Base-by-base conservation (phyloP, 163 green algal genomes). In the Coccomyxa subellipsoidea region DNA sequence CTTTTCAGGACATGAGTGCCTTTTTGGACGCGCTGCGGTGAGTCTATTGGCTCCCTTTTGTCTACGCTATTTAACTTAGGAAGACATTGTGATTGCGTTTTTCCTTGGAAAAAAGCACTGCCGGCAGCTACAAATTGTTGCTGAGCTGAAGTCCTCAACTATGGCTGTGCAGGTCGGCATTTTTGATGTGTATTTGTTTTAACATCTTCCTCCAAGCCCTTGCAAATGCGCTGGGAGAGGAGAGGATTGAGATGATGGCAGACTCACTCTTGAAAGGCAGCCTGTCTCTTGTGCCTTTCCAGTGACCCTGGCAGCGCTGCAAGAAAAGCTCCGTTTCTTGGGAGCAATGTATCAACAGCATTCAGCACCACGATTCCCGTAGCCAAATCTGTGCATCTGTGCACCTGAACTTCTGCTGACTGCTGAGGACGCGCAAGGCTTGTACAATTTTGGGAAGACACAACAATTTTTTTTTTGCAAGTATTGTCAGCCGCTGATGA, bases 21-120 rank as follows among this genome's bases (percentile, higher is more conserved):
- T 92, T 92, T 79, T 35, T 83, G 38, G 84, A 89, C 18, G 78
- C 84, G 38, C 84, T 92, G 80, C 66, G 66, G 66, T 73, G 27
- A 73, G 47, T 59, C 23, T 36, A 18, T 18, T 18, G 21, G n/a
- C 66, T 73, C 4, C 23, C 32, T 34, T 36, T 32, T 36, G 31
- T 8, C 27, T 12, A 73, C 12, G 47, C 47, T 18, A 66, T 66
- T 66, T 66, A 66, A 18, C 18, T 66, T 18, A 12, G 18, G 47
- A 18, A 66, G 12, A 66, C 12, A 12, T 66, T 66, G 47, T 18
- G 18, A 66, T 66, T 66, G 47, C 47, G 18, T 66, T 12, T 66
- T 12, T 18, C 18, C 12, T 18, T 29, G 47, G 12, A 66, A 66
- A 66, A 12, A 66, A 18, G 47, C 47, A 66, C 47, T 29, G 18